Evolutionary conservation across 495 filamentous ascomycete species (phyloP), one percentile per base, ranked within the genome.

Genomic region (Penicillium turbatum): DNA sequence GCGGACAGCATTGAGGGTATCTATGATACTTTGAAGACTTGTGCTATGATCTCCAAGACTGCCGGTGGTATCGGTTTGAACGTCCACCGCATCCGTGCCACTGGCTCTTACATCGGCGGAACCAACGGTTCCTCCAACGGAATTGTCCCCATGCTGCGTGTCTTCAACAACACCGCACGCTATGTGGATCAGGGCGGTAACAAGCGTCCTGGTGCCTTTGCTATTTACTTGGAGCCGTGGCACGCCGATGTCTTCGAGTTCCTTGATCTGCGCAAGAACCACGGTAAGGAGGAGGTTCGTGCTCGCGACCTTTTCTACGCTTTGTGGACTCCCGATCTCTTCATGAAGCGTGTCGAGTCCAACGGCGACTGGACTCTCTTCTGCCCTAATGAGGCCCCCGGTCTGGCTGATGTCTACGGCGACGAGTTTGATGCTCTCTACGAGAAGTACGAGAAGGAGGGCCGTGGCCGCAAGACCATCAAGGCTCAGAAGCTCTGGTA

Each of bases 401-500:
- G 92, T 38, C 79, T 98, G 42, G 91, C 95, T 46, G 93, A 98
- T 75, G 87, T 95, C 57, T 97, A 95, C 64, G 93, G 93, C 51
- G 93, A 97, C 5, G 92, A 97, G 72, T 97, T 97, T 63, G 93
- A 96, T 61, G 86, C 87, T 54, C 85, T 97, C 46, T 98, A 96
- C 65, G 88, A 93, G 72, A 86, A 84, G 74, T 97, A 97, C 65
- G 93, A 97, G 75, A 80, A 78, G 61, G 90, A 95, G 68, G 90
- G 90, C 57, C 82, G 88, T 51, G 90, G 93, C 45, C 90, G 92
- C 52, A 85, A 86, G 72, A 95, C 86, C 32, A 76, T 98, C 69
- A 93, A 96, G 75, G 93, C 93, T 43, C 93, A 98, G 79, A 97
- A 97, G 79, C 87, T 98, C 43, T 98, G 93, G 93, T 96, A 96